phyloP scores from a whole-genome alignment of 2,329 filamentous ascomycete species.

The Phoma sp. region DNA sequence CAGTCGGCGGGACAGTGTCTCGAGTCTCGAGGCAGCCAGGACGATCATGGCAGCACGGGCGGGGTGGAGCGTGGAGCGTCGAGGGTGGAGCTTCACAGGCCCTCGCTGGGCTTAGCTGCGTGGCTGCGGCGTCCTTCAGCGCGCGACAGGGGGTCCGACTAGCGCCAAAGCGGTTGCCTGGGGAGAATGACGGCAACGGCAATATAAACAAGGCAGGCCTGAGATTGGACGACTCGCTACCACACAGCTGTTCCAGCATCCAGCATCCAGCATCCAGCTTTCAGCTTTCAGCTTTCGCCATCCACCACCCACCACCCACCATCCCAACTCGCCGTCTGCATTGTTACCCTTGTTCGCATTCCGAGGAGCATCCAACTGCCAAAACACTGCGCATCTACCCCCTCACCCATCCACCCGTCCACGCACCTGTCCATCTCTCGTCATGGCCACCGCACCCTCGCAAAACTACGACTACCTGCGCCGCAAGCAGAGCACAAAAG shows the following conservation, averaged over 20 bases:
- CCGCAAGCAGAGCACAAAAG: slow-evolving; percentile 60
- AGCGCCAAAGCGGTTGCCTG: slow-evolving; percentile 26
- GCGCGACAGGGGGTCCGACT: background rate
- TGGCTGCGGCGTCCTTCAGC: background rate
- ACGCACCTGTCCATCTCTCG: background rate
- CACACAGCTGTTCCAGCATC: slow-evolving; percentile 14
- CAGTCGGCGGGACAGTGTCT: slow-evolving; percentile 14
- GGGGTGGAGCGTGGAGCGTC: slow-evolving; percentile 1
- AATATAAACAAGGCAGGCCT: slow-evolving; percentile 25
- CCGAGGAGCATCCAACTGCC: background rate
- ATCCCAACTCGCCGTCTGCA: slow-evolving; percentile 26
- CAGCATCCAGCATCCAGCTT: background rate
- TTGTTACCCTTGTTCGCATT: slow-evolving; percentile 34
- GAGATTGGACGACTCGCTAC: slow-evolving; percentile 26
- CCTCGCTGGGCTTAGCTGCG: too few species aligned
- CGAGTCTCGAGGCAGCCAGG: slow-evolving; percentile 12
- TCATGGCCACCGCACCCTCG: slow-evolving; percentile 32
- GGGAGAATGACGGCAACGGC: slow-evolving; percentile 15
- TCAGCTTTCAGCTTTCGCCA: background rate
- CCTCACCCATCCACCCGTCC: too few species aligned
- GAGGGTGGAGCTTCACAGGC: too few species aligned
- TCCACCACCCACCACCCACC: too few species aligned
- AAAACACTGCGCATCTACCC: background rate
- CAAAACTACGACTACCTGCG: slow-evolving; percentile 64
- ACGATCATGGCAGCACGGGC: slow-evolving; percentile 13